Evolutionary conservation across 2,329 filamentous ascomycete genomes (phyloP).

Genomic region (Epichloe brachyelytri): DNA sequence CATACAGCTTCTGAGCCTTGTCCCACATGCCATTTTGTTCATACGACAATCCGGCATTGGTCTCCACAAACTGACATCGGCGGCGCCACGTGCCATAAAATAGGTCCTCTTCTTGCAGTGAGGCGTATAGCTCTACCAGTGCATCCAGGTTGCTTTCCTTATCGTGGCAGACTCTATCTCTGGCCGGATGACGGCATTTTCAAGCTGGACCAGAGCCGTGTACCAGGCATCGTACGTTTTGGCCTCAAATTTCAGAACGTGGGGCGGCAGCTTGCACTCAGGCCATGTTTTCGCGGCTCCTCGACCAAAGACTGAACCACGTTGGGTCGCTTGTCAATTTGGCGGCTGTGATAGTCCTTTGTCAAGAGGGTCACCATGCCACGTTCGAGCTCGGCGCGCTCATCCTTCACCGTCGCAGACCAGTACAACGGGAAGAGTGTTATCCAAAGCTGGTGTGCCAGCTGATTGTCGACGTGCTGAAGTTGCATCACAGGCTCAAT

Average conservation of each 20-base stretch:
- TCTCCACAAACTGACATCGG: slow-evolving; percentile 92
- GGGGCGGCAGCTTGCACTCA: slow-evolving; percentile 82
- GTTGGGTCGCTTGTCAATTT: slow-evolving; percentile 90
- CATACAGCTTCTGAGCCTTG: slow-evolving; percentile 93
- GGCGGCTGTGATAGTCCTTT: slow-evolving; percentile 88
- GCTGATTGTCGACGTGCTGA: slow-evolving; percentile 72
- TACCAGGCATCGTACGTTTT: slow-evolving; percentile 97
- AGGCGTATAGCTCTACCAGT: slow-evolving; percentile 82
- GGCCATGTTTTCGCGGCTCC: slow-evolving; percentile 71
- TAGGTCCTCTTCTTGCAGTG: slow-evolving; percentile 85
- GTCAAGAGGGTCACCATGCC: slow-evolving; percentile 83
- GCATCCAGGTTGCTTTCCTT: slow-evolving; percentile 94
- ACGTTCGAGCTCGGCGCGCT: slow-evolving; percentile 79
- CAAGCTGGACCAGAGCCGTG: slow-evolving; percentile 78
- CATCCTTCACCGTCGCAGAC: slow-evolving; percentile 77
- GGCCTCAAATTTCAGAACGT: slow-evolving; percentile 90
- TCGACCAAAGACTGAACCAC: slow-evolving; percentile 88
- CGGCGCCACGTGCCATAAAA: slow-evolving; percentile 97
- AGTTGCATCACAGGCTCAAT: slow-evolving; percentile 84
- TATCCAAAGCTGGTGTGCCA: slow-evolving; percentile 85
- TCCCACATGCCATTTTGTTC: slow-evolving; percentile 99
- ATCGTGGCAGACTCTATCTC: slow-evolving; percentile 73
- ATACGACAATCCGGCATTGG: slow-evolving; percentile 90
- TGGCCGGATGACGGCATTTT: slow-evolving; percentile 76
- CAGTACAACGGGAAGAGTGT: slow-evolving; percentile 86